Evolutionary conservation across 1,139 yeast species (phyloP), one percentile per base, ranked within the genome.

Genomic region (Wickerhamiella infanticola): DNA sequence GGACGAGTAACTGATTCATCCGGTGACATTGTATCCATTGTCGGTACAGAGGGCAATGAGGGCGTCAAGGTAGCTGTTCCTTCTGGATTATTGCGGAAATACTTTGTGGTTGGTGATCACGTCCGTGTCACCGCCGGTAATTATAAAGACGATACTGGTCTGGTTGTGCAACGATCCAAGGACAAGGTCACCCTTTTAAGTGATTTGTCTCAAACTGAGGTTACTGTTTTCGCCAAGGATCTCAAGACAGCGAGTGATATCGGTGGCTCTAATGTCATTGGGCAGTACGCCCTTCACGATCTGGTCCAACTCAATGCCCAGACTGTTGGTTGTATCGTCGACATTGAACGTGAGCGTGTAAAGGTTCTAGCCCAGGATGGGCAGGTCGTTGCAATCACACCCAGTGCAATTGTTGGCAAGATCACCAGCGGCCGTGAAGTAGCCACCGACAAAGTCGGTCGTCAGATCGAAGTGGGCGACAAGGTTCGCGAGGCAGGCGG

Each of bases 111-210:
- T 45, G 98, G 98, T 70, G 98, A 90, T 63, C 97, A 90, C 61
- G 95, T 93, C 13, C 79, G 95, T 49, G 94, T 90, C 31, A 75
- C 84, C 42, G 84, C 81, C 59, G 98, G 98, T 58, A 85, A 81
- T 59, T 94, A 85, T 62, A 71, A 78, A 47, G 96, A 88, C 57
- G 96, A 88, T 59, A 84, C 95, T 26, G 98, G 98, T 65, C 74
- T 90, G 67, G 95, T 90, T 45, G 88, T 93, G 42, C 74, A 78
- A 52, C 76, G 84, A 38, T 75, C 76, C 45, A 84, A 81, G 43
- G 95, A 88, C 57, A 81, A 84, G 42, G 97, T 88, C 23, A 83
- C 94, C 0, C 72, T 93, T 54, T 75, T 90, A 52, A 82, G 94
- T 50, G 95, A 90, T 60, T 86, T 86, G 64, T 80, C 95, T 1